phyloP scores from a whole-genome alignment of 108 stramenopile species.

The Nitzschia inconspicua region DNA sequence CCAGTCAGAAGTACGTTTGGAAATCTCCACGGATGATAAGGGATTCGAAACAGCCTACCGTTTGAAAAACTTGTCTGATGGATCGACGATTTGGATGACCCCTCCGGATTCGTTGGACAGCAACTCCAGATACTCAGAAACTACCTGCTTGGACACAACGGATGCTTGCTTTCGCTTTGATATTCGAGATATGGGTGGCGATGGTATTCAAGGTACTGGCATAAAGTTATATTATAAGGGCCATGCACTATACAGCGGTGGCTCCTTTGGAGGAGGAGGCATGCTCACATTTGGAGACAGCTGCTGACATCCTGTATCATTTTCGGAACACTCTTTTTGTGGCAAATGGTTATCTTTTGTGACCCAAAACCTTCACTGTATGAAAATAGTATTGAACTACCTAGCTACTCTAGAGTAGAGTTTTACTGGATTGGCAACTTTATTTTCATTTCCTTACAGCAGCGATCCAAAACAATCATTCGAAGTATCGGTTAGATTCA shows the following conservation, averaged over 20 bases:
- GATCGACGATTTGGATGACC: slow-evolving; percentile 5
- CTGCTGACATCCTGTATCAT: too few species aligned
- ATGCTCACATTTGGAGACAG: neutral
- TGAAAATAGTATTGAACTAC: too few species aligned
- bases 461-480: too few species aligned
- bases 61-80: slow-evolving; percentile 11
- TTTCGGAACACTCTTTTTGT: too few species aligned
- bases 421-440: too few species aligned
- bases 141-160: slow-evolving; percentile 2
- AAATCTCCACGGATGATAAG: slow-evolving; percentile 8
- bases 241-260: neutral
- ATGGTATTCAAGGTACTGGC: slow-evolving; percentile 27
- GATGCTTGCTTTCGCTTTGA: slow-evolving; percentile 19
- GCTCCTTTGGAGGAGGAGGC: slow-evolving; percentile 1
- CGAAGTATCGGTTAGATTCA: too few species aligned
- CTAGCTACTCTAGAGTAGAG: too few species aligned
- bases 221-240: slow-evolving; percentile 10
- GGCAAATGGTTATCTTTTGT: too few species aligned
- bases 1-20: slow-evolving; percentile 1
- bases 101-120: slow-evolving; percentile 3
- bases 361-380: too few species aligned
- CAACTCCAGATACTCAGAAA: slow-evolving; percentile 9
- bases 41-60: slow-evolving; percentile 17
- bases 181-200: slow-evolving; percentile 16
- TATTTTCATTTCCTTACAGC: too few species aligned